These are phyloP conservation scores for Lasiodiplodia sp. DNA, from an alignment of 2,329 filamentous ascomycete genomes.

Conservation along the genomic window DNA sequence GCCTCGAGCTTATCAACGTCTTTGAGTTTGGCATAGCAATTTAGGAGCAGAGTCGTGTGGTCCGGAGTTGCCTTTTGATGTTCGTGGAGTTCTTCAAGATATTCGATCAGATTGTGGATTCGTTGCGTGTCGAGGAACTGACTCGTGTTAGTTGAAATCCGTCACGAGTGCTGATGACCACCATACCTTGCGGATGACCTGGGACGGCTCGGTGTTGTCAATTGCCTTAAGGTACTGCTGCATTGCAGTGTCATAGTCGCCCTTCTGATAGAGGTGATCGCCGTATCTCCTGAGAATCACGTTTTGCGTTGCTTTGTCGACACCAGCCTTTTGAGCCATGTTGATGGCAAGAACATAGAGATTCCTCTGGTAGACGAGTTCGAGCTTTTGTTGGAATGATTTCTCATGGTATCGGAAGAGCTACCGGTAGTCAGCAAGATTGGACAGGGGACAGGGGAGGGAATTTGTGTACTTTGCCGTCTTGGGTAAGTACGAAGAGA, in stretches of 20 bases:
- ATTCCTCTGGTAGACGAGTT: constrained; percentile 92
- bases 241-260: constrained; percentile 98
- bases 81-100: constrained; percentile 94
- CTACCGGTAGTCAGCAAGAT: constrained; percentile 52
- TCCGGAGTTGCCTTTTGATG: constrained; percentile 92
- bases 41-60: constrained; percentile 91
- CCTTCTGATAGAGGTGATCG: constrained; percentile 92
- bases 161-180: background rate
- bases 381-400: constrained; percentile 85
- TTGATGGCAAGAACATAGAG: constrained; percentile 92
- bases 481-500: constrained; percentile 85
- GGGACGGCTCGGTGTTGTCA: constrained; percentile 93
- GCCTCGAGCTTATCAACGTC: constrained; percentile 95
- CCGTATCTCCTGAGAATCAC: constrained; percentile 93
- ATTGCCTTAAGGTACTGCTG: constrained; percentile 96
- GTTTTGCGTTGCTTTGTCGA: constrained; percentile 83
- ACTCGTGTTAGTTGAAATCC: constrained; percentile 30
- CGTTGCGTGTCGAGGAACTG: constrained; percentile 95
- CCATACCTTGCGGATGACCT: constrained; percentile 86
- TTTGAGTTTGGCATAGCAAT: constrained; percentile 98
- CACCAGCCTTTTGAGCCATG: constrained; percentile 85
- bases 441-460: too few relatives aligned
- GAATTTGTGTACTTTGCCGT: constrained; percentile 77
- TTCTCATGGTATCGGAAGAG: constrained; percentile 91
- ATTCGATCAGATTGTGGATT: constrained; percentile 97